These are phyloP conservation scores for Ceratocystis eucalypticola DNA, from an alignment of 2,329 filamentous ascomycete genomes.

Conservation along the genomic window DNA sequence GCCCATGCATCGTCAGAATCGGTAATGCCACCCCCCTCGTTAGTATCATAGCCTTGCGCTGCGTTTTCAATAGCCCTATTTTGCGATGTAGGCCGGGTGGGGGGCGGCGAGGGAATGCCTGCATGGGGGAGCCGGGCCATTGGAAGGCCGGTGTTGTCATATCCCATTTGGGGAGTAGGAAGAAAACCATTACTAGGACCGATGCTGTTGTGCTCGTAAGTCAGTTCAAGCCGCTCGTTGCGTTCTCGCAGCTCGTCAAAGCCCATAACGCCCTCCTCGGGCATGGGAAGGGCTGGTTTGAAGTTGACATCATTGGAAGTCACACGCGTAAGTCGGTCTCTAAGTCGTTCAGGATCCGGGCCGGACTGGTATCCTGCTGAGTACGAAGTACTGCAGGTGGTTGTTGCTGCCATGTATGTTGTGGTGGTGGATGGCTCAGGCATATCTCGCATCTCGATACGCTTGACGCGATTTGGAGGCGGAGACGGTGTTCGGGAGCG, in stretches of 20 bases:
- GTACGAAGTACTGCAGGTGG: slow-evolving; percentile 13
- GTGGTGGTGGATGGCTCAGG: slow-evolving; percentile 14
- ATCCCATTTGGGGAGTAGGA: slow-evolving; percentile 9
- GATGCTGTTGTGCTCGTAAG: not conserved
- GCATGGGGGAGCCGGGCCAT: slow-evolving; percentile 16
- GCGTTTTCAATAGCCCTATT: slow-evolving; percentile 7
- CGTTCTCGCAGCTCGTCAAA: slow-evolving; percentile 17
- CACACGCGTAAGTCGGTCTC: slow-evolving; percentile 16
- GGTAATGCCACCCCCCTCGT: not conserved
- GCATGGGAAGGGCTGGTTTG: slow-evolving; percentile 16
- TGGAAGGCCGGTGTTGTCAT: slow-evolving; percentile 16
- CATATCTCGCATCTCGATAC: slow-evolving; percentile 18
- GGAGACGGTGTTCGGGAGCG: slow-evolving; percentile 17
- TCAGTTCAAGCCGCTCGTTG: slow-evolving; percentile 12
- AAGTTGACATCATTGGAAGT: slow-evolving; percentile 13
- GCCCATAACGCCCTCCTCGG: slow-evolving; percentile 17
- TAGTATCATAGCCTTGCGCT: not conserved
- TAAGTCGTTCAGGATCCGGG: slow-evolving; percentile 14
- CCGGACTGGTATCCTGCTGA: slow-evolving; percentile 9
- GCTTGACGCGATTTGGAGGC: slow-evolving; percentile 15
- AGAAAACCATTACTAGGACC: not conserved
- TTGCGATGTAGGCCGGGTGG: slow-evolving; percentile 14
- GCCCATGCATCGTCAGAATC: not conserved
- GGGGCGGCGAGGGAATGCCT: slow-evolving; percentile 16
- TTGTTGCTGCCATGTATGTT: slow-evolving; percentile 6